Conservation (phyloP, 768 basidiomycete genomes). For the Tricholoma hemisulphureum region DNA sequence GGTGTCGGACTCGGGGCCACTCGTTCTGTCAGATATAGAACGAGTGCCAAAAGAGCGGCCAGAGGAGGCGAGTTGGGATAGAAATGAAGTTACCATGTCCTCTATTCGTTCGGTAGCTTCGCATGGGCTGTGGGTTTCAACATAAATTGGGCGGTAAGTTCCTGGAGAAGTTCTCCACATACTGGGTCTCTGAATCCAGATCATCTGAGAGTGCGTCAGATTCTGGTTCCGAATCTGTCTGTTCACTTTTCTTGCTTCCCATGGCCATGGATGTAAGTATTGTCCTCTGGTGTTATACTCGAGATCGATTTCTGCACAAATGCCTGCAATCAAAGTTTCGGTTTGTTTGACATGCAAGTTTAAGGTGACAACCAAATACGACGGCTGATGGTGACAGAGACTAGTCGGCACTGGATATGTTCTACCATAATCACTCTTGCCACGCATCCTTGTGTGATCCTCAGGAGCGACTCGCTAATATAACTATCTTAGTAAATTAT, state of each 20-base stretch:
- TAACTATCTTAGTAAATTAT: too few species aligned
- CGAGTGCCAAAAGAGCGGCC: constrained; percentile 12
- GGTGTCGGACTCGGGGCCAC: constrained; percentile 13
- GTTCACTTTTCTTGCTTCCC: background rate
- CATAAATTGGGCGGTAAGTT: background rate
- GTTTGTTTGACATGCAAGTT: too few species aligned
- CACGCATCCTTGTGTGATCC: too few species aligned
- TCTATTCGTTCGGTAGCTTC: constrained; percentile 31
- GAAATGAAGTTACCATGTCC: constrained; percentile 35
- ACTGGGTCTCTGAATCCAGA: constrained; percentile 1
- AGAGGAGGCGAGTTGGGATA: constrained; percentile 33
- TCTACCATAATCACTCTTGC: too few species aligned
- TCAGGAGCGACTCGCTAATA: too few species aligned
- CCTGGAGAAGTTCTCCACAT: background rate
- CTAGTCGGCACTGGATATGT: too few species aligned
- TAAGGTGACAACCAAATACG: too few species aligned
- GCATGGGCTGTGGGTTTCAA: constrained; percentile 6
- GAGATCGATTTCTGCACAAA: too few species aligned
- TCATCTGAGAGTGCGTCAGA: background rate
- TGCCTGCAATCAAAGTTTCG: too few species aligned
- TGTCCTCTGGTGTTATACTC: too few species aligned
- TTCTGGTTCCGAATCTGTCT: background rate
- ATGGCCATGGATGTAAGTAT: too few species aligned
- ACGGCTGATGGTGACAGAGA: too few species aligned
- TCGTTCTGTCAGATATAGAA: constrained; percentile 1